Evolutionary conservation across 23 red algal genomes (phyloP), one percentile per base, ranked within the genome.

Genomic region (Pyropia yezoensis): DNA sequence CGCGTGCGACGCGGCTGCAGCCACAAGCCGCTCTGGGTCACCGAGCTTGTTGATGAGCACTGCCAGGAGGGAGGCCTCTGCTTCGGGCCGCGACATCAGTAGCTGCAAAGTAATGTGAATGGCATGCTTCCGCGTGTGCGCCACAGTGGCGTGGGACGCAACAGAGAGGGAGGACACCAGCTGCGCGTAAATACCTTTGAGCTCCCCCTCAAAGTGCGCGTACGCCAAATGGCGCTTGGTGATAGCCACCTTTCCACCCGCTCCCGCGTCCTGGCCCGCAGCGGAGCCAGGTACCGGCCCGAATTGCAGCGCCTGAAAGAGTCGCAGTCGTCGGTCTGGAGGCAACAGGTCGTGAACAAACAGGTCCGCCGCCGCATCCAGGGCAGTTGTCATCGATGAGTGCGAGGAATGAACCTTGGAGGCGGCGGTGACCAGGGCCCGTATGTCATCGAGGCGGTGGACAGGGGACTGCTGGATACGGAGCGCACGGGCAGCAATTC

Each of bases 21-120:
- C 80, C 49, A 89, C 74, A 11, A 58, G 64, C 18, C 76, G 73
- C 27, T 89, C 74, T 52, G 91, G 83, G 52, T 80, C 77, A 49
- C 91, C 91, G 11, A 96, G 64, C 72, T 88, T 89, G 59, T 88
- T 89, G 26, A 96, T 81, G 18, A 96, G 80, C 71, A 88, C 50
- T 18, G 74, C 63, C 24, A 96, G 77, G 51, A 96, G 65, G 18
- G 49, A 33, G 23, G 74, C 80, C 59, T 96, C 91, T 45, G 64
- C 63, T 55, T 96, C 91, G 50, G 91, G 91, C 51, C 84, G 76
- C 27, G 52, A 76, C 52, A 86, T 67, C 27, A 96, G 69, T 11
- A 96, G 64, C 29, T 96, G 83, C 56, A 68, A 33, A 1, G 69
- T 54, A 18, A 54, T 27, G 49, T 77, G 66, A 17, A 83, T 62